Percentiles rank a stretch among this genome's conserved stretches.
Evolutionary conservation across 345 rosid species (phyloP).

Genomic region (Gossypium turneri): DNA sequence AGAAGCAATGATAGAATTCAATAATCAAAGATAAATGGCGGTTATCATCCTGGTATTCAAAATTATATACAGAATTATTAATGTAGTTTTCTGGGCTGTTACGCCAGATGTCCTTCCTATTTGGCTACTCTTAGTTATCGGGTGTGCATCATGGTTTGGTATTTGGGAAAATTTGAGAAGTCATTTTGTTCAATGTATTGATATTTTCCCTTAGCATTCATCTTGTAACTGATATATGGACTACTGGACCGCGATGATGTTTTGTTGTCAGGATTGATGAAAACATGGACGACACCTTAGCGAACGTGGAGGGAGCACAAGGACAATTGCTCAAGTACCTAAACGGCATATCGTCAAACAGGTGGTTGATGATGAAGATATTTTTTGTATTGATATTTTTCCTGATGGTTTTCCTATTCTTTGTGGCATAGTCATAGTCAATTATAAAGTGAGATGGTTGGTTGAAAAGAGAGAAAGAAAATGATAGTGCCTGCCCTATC

Average conservation of each 20-base stretch:
- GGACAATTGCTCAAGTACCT: constrained; percentile 12
- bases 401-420: constrained; percentile 15
- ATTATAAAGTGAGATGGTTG: not conserved
- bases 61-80: not conserved
- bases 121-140: not conserved
- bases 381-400: constrained; percentile 9
- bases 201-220: not conserved
- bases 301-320: constrained; percentile 9
- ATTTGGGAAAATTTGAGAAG: not conserved
- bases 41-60: not conserved
- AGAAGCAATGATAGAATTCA: not conserved
- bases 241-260: not conserved
- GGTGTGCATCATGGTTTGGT: not conserved
- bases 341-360: constrained; percentile 10
- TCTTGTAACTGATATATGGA: not conserved
- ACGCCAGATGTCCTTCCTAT: not conserved
- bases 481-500: no score
- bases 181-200: not conserved
- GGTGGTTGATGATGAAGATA: constrained; percentile 12
- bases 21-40: not conserved
- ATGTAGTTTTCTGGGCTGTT: not conserved
- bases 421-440: constrained; percentile 3
- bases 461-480: not conserved
- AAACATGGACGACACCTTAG: constrained; percentile 12
- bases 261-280: constrained; percentile 6